Evolutionary conservation across 139 green algal species (phyloP), one percentile per base, ranked within the genome.

Genomic region (Asterochloris sp.): DNA sequence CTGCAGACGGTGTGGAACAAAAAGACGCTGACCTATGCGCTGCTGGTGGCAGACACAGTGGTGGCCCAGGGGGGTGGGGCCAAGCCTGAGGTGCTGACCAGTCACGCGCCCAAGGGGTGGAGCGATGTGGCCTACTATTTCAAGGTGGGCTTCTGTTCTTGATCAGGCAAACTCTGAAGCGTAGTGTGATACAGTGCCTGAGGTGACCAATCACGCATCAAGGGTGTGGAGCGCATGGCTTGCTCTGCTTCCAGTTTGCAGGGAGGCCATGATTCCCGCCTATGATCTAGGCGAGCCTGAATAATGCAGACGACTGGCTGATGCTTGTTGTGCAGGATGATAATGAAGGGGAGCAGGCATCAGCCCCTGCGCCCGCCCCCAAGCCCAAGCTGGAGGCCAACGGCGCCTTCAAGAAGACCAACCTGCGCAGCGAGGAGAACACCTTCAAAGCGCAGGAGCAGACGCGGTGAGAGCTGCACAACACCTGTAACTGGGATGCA

Each of bases 21-120:
- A 11, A 73, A 74, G 16, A 68, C 75, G 0, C 76, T 78, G 69
- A 83, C 24, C 11, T 97, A 94, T 79, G 90, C 93, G 13, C 83
- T 96, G 47, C 89, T 95, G 87, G 82, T 99, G 28, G 91, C 95
- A 9, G 96, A 99, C 93, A 99, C 97, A 0, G 91, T 97, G 1
- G 83, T 98, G 62, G 86, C 95, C 64, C 82, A 88, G 60, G 71
- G 80, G 26, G 88, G 83, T 0, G 90, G 89, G 9, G 84, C 73
- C 14, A 21, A 84, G 0, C 85, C 91, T 47, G 93, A 97, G 78
- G 79, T 95, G 38, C 80, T 93, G 73, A 97, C 94, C 13, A 73
- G 24, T 12, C 66, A 60, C 1, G 87, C 83, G 8, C 79, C 85
- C 38, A 92, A 93, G 83, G 85, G 85, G 17, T 94, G 91, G 89